A percentile compares a stretch with the other conserved stretches of the same genome.
phyloP scores from a whole-genome alignment of 106 monocot species.

The Allium sativum region DNA sequence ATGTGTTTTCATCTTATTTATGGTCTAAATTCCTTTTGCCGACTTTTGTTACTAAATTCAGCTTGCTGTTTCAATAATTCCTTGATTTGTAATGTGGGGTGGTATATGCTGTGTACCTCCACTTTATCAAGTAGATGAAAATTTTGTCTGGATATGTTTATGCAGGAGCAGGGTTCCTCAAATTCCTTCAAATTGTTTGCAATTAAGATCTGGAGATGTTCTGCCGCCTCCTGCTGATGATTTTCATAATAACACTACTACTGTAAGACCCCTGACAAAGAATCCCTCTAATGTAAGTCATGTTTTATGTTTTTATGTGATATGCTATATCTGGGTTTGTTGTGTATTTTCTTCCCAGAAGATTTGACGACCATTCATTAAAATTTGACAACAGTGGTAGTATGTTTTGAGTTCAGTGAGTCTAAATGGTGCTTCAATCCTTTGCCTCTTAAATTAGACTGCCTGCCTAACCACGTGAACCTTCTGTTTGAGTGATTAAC shows the following conservation, averaged over 20 bases:
- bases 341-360: background rate
- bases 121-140: background rate
- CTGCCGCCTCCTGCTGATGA: constrained; percentile 54
- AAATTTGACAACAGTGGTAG: too few relatives aligned
- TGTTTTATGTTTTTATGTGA: background rate
- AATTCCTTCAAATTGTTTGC: constrained; percentile 32
- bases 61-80: too few relatives aligned
- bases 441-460: too few relatives aligned
- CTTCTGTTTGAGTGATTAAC: too few relatives aligned
- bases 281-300: constrained; percentile 30
- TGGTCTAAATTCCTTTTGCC: too few relatives aligned
- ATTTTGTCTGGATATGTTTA: constrained; percentile 1
- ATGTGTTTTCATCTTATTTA: too few relatives aligned
- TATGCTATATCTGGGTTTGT: background rate
- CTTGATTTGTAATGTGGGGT: too few relatives aligned
- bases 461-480: too few relatives aligned
- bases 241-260: constrained; percentile 3
- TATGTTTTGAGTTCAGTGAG: too few relatives aligned
- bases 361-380: background rate
- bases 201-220: constrained; percentile 35
- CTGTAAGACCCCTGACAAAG: constrained; percentile 22
- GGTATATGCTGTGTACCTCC: too few relatives aligned
- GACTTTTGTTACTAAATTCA: too few relatives aligned
- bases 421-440: too few relatives aligned
- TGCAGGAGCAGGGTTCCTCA: constrained; percentile 46